Percentiles rank a stretch among this genome's conserved stretches.
phyloP scores from a whole-genome alignment of 306 rosid genomes.

The Acacia confusa region DNA sequence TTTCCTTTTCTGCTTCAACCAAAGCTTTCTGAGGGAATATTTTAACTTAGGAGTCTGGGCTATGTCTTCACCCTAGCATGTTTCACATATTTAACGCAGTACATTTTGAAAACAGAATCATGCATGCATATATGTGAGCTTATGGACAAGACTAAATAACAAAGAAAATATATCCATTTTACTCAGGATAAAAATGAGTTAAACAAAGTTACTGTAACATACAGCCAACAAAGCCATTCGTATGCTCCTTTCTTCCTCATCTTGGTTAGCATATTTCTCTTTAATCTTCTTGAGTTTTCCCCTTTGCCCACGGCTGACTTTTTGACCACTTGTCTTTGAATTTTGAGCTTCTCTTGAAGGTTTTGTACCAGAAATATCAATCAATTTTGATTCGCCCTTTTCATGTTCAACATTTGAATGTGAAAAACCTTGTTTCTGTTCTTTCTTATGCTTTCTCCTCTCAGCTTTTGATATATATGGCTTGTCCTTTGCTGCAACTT shows the following conservation, averaged over 20 bases:
- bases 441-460: slow-evolving; percentile 89
- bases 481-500: slow-evolving; percentile 66
- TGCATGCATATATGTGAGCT: background rate
- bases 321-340: slow-evolving; percentile 60
- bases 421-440: slow-evolving; percentile 44
- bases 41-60: slow-evolving; percentile 6
- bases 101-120: slow-evolving; percentile 11
- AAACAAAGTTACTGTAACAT: slow-evolving; percentile 45
- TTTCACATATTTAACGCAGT: background rate
- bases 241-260: slow-evolving; percentile 93
- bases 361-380: slow-evolving; percentile 40
- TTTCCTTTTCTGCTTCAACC: slow-evolving; percentile 4
- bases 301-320: slow-evolving; percentile 82
- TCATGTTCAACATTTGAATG: slow-evolving; percentile 51
- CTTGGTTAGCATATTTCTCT: slow-evolving; percentile 96
- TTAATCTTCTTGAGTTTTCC: slow-evolving; percentile 88
- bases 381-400: slow-evolving; percentile 40
- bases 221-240: slow-evolving; percentile 98
- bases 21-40: slow-evolving; percentile 2
- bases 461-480: slow-evolving; percentile 90
- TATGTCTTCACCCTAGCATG: slow-evolving; percentile 18
- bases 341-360: slow-evolving; percentile 54
- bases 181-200: background rate
- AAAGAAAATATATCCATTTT: slow-evolving; percentile 8
- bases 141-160: slow-evolving; percentile 7